Conservation (phyloP, 1,139 yeast species). For the Candida albicans region DNA sequence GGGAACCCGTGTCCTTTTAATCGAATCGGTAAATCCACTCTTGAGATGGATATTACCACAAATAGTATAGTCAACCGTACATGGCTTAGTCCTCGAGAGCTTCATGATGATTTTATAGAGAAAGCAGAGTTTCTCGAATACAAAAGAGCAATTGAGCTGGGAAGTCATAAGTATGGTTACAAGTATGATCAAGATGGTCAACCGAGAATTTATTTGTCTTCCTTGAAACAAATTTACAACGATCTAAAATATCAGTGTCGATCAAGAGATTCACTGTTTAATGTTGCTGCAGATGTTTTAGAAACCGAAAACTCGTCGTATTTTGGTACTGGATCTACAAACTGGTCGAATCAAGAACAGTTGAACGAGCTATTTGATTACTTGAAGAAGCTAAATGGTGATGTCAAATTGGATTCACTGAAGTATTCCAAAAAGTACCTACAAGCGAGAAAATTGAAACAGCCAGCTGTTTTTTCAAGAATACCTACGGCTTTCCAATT, state of each 20-base stretch:
- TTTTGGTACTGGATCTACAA: constrained; percentile 20
- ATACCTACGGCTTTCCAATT: constrained; percentile 33
- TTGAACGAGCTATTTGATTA: constrained; percentile 33
- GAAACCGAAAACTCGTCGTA: constrained; percentile 14
- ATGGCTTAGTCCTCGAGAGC: constrained; percentile 40
- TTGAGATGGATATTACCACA: constrained; percentile 72
- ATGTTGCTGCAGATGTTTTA: constrained; percentile 19
- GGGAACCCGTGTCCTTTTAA: constrained; percentile 25
- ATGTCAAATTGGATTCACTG: constrained; percentile 13
- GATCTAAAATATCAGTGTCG: constrained; percentile 62
- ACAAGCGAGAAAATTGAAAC: constrained; percentile 1
- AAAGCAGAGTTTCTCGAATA: constrained; percentile 10
- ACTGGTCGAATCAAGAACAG: constrained; percentile 37
- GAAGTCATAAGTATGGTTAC: constrained; percentile 13
- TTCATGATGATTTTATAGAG: constrained; percentile 54
- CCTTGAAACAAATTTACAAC: constrained; percentile 60
- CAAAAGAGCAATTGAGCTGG: constrained; percentile 2
- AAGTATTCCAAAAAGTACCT: constrained; percentile 17
- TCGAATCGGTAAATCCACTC: constrained; percentile 58
- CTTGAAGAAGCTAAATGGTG: constrained; percentile 27
- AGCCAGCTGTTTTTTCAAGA: constrained; percentile 4
- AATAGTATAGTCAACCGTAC: constrained; percentile 57
- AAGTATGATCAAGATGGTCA: constrained; percentile 15
- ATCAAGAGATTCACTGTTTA: constrained; percentile 24
- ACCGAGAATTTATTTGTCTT: constrained; percentile 44